Conservation (phyloP, 768 basidiomycete genomes). For the Pisolithus tinctorius region DNA sequence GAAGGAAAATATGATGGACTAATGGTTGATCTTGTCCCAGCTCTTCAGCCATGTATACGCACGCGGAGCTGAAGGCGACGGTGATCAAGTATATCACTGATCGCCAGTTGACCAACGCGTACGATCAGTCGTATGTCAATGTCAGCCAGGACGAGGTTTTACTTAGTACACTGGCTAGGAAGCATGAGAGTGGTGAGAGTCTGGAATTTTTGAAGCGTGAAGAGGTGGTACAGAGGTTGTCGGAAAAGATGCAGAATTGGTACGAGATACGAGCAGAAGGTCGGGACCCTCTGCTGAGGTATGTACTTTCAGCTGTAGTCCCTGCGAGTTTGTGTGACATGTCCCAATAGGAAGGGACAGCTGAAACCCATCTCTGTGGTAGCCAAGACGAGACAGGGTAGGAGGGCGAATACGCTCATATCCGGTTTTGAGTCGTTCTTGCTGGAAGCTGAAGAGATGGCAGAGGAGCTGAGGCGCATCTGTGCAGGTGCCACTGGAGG, state of each 20-base stretch:
- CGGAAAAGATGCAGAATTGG: slow-evolving; percentile 72
- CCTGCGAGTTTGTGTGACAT: not conserved
- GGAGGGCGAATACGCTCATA: slow-evolving; percentile 70
- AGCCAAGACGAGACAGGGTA: slow-evolving; percentile 69
- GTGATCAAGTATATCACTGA: slow-evolving; percentile 58
- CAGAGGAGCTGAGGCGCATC: slow-evolving; percentile 66
- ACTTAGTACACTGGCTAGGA: slow-evolving; percentile 29
- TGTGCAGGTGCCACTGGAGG: slow-evolving; percentile 81
- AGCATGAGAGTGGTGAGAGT: slow-evolving; percentile 21
- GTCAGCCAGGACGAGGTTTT: slow-evolving; percentile 44
- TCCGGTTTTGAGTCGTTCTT: slow-evolving; percentile 77
- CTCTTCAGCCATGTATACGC: slow-evolving; percentile 45
- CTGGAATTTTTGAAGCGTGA: slow-evolving; percentile 62
- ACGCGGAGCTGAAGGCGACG: slow-evolving; percentile 47
- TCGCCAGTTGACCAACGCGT: slow-evolving; percentile 56
- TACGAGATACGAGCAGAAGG: slow-evolving; percentile 54
- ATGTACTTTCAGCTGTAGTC: slow-evolving; percentile 15
- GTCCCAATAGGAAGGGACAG: slow-evolving; percentile 59
- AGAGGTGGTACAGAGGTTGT: slow-evolving; percentile 47
- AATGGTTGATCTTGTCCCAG: slow-evolving; percentile 27
- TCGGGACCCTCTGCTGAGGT: slow-evolving; percentile 56
- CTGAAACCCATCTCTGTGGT: slow-evolving; percentile 64
- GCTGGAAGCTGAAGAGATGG: slow-evolving; percentile 62
- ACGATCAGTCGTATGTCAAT: slow-evolving; percentile 65
- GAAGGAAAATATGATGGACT: not conserved